Evolutionary conservation across 495 filamentous ascomycete species (phyloP).

Genomic region (Pyrenula aspistea): DNA sequence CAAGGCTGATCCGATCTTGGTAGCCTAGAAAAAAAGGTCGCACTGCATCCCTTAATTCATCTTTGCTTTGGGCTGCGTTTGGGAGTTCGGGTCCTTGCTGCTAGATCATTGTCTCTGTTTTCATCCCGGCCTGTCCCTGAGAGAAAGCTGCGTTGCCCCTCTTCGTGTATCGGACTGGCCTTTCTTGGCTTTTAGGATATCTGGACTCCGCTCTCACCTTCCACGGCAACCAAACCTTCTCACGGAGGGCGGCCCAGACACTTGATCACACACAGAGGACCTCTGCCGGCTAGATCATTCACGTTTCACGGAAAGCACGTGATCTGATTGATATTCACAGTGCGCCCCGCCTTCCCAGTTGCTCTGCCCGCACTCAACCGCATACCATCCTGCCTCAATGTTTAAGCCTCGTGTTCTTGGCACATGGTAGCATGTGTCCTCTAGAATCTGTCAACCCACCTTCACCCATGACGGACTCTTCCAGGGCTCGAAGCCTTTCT

Average conservation of each 20-base stretch:
- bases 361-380: not conserved
- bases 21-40: not conserved
- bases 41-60: not conserved
- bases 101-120: not conserved
- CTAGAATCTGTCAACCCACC: slow-evolving; percentile 17
- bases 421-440: slow-evolving; percentile 22
- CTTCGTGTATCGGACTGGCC: not conserved
- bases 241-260: too few relatives aligned
- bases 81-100: not conserved
- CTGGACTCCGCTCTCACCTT: not conserved
- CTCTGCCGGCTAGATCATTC: too few relatives aligned
- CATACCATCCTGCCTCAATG: slow-evolving; percentile 1
- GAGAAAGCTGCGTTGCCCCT: not conserved
- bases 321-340: not conserved
- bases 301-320: not conserved
- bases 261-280: too few relatives aligned
- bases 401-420: slow-evolving; percentile 1
- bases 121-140: not conserved
- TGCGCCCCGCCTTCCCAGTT: not conserved
- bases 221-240: not conserved
- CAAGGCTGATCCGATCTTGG: not conserved
- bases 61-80: not conserved
- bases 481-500: slow-evolving; percentile 19
- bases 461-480: not conserved
- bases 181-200: not conserved